Conservation (phyloP, 2,329 filamentous ascomycete species). For the Mariannaea sp. region DNA sequence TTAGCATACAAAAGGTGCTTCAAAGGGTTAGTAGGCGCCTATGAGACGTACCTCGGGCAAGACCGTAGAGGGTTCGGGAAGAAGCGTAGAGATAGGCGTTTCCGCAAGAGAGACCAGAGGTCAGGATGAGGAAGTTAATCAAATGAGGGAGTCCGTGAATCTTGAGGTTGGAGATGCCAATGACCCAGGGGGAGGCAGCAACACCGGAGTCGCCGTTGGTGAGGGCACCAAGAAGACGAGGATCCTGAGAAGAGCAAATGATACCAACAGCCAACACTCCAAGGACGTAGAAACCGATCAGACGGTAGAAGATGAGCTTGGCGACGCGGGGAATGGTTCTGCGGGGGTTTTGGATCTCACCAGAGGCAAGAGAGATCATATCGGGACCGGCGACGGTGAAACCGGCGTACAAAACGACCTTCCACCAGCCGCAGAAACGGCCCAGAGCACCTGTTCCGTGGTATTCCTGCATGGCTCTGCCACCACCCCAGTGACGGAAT, state of each 20-base stretch:
- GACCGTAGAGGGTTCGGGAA: slow-evolving; percentile 52
- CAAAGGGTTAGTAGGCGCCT: background rate
- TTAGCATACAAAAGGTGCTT: background rate
- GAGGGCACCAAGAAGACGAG: slow-evolving; percentile 45
- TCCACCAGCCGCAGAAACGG: slow-evolving; percentile 62
- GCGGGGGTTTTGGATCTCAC: slow-evolving; percentile 69
- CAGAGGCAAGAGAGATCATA: slow-evolving; percentile 61
- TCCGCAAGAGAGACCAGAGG: slow-evolving; percentile 50
- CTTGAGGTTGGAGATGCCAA: slow-evolving; percentile 60
- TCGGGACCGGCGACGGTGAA: slow-evolving; percentile 73
- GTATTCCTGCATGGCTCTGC: slow-evolving; percentile 43
- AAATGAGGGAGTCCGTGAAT: slow-evolving; percentile 58
- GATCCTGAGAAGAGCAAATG: slow-evolving; percentile 56
- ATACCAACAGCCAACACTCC: slow-evolving; percentile 61
- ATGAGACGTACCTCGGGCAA: slow-evolving; percentile 43
- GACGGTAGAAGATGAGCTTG: slow-evolving; percentile 74
- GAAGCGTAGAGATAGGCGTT: slow-evolving; percentile 56
- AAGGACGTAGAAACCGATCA: slow-evolving; percentile 74
- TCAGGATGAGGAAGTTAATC: slow-evolving; percentile 66
- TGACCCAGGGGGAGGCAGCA: slow-evolving; percentile 64
- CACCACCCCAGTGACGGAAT: slow-evolving; percentile 61
- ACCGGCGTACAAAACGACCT: slow-evolving; percentile 65
- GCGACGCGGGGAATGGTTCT: slow-evolving; percentile 69
- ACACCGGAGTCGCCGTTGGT: slow-evolving; percentile 60
- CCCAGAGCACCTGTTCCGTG: slow-evolving; percentile 56